Percentiles rank a stretch among this genome's conserved stretches.
Evolutionary conservation across 306 rosid genomes (phyloP).

Genomic region (Citrullus mucosospermus): DNA sequence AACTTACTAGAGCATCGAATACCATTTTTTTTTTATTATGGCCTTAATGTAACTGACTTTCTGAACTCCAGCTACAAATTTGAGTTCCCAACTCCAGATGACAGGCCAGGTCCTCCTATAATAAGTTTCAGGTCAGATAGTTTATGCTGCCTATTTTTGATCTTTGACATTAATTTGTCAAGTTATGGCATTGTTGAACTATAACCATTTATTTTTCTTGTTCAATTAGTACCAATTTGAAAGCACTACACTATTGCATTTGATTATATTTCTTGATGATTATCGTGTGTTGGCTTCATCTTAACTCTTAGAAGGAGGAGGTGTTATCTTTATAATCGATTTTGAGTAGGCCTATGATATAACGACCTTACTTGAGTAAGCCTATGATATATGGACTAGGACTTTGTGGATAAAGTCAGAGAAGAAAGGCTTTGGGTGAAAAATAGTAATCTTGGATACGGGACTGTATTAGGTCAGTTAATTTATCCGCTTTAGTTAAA

Average conservation of each 20-base stretch:
- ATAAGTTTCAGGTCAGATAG: constrained; percentile 84
- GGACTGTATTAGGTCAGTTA: too few relatives aligned
- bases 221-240: neutral
- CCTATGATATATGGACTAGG: too few relatives aligned
- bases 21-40: neutral
- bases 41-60: constrained; percentile 1
- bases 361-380: too few relatives aligned
- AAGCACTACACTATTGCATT: neutral
- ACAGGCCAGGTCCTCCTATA: constrained; percentile 97
- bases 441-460: neutral
- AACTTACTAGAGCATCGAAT: neutral
- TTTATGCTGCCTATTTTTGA: neutral
- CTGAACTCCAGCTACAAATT: constrained; percentile 73
- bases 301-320: neutral
- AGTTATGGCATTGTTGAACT: neutral
- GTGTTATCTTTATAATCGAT: too few relatives aligned
- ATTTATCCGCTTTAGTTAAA: too few relatives aligned
- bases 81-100: constrained; percentile 99
- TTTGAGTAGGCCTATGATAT: neutral
- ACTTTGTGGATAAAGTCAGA: too few relatives aligned
- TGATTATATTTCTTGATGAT: neutral
- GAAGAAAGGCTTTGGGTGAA: neutral
- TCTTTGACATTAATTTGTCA: neutral
- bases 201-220: neutral
- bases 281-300: neutral